A percentile compares a stretch with the other conserved stretches of the same genome.
Evolutionary conservation across 768 basidiomycete genomes (phyloP).

Genomic region (Gelatoporia subvermispora): DNA sequence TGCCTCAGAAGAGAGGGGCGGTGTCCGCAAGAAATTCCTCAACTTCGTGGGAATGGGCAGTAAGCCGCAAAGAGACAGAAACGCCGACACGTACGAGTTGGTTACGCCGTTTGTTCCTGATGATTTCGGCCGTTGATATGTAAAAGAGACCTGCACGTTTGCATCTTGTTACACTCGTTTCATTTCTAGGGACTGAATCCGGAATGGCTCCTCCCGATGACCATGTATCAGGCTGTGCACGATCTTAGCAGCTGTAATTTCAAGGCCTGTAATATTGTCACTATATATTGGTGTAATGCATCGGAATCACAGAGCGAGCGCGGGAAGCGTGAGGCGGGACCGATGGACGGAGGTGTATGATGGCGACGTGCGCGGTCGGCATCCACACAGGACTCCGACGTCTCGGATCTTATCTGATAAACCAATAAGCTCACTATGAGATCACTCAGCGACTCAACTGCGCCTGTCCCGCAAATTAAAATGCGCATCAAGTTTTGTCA

Average conservation of each 20-base stretch:
- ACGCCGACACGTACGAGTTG: conserved; percentile 77
- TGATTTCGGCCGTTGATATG: conserved; percentile 52
- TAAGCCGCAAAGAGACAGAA: conserved; percentile 48
- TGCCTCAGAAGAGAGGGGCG: conserved; percentile 33
- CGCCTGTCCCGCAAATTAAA: too few species aligned
- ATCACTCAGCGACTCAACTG: too few species aligned
- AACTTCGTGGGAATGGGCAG: conserved; percentile 51
- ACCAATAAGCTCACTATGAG: too few species aligned
- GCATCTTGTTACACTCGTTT: too few species aligned
- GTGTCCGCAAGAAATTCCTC: conserved; percentile 52
- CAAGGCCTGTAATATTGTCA: too few species aligned
- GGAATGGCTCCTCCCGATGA: background rate
- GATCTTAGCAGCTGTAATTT: background rate
- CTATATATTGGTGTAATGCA: too few species aligned
- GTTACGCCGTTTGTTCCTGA: conserved; percentile 80
- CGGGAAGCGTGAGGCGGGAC: too few species aligned
- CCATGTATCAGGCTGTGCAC: background rate
- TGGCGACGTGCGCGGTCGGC: background rate
- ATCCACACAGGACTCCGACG: background rate
- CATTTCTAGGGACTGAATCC: too few species aligned
- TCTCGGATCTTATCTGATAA: conserved; percentile 8
- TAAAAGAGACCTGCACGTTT: background rate
- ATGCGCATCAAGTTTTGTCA: too few species aligned
- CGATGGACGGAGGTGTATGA: too few species aligned
- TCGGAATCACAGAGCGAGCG: too few species aligned